phyloP scores from a whole-genome alignment of 306 rosid species.

The Pyrus communis region DNA sequence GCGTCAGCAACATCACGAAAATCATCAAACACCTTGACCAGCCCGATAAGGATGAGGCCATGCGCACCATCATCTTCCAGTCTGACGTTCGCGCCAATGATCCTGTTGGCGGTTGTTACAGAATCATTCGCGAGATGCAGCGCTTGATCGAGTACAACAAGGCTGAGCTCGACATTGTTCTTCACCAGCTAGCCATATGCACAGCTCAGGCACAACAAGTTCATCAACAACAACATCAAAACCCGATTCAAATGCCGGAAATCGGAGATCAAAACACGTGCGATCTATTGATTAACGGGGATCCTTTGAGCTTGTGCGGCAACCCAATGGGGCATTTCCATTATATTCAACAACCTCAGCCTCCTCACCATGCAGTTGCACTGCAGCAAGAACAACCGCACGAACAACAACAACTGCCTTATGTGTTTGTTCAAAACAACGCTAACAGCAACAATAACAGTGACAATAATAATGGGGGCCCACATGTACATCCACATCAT shows the following conservation, averaged over 20 bases:
- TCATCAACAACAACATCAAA: background rate
- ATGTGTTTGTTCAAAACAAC: background rate
- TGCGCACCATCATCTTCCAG: conserved; percentile 45
- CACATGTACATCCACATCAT: background rate
- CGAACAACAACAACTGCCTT: conserved; percentile 7
- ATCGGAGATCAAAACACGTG: background rate
- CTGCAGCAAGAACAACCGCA: conserved; percentile 18
- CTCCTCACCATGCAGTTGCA: background rate
- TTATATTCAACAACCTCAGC: conserved; percentile 12
- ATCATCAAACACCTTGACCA: conserved; percentile 34
- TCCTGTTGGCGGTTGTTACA: conserved; percentile 68
- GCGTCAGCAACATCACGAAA: conserved; percentile 62
- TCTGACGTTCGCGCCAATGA: conserved; percentile 61
- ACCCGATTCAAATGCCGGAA: background rate
- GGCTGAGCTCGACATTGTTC: conserved; percentile 40
- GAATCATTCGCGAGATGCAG: conserved; percentile 23
- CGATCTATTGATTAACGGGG: conserved; percentile 16
- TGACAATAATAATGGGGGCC: background rate
- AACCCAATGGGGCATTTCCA: conserved; percentile 12
- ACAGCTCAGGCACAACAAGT: conserved; percentile 23
- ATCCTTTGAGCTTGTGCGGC: conserved; percentile 33
- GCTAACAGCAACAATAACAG: too few species aligned
- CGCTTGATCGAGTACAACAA: conserved; percentile 21
- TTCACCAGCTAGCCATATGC: conserved; percentile 48
- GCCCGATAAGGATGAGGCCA: conserved; percentile 26